Evolutionary conservation across 495 filamentous ascomycete species (phyloP).

Genomic region (Wilcoxina mikolae): DNA sequence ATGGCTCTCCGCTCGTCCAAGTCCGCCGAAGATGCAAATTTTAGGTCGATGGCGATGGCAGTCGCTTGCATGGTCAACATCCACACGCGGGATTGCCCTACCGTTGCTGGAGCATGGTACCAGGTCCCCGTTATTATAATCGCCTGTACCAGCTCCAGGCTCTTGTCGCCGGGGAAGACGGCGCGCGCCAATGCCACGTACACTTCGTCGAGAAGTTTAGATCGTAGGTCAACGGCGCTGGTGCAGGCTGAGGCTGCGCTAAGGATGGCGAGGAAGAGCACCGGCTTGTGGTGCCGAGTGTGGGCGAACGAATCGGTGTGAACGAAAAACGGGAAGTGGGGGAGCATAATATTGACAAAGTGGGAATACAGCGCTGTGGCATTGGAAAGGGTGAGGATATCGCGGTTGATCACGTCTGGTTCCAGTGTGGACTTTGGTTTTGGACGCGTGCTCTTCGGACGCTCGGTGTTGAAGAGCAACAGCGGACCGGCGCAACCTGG

Average conservation of each 20-base stretch:
- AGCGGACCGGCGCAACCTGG: neutral
- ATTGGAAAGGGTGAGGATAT: conserved; percentile 45
- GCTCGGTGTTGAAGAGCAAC: neutral
- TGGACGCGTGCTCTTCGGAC: neutral
- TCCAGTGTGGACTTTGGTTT: neutral
- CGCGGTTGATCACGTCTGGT: conserved; percentile 45
- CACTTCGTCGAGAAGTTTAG: conserved; percentile 10
- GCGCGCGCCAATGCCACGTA: conserved; percentile 2
- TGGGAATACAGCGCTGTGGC: conserved; percentile 52
- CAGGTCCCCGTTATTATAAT: conserved; percentile 51
- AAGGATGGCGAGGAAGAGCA: conserved; percentile 19
- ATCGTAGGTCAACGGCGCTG: conserved; percentile 10
- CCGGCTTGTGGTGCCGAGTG: conserved; percentile 10
- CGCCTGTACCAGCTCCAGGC: conserved; percentile 17
- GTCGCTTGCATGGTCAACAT: conserved; percentile 4
- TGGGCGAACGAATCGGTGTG: neutral
- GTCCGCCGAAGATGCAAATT: neutral
- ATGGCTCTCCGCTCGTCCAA: neutral
- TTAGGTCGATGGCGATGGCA: neutral
- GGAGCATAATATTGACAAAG: conserved; percentile 53
- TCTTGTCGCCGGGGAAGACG: conserved; percentile 16
- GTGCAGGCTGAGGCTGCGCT: conserved; percentile 3
- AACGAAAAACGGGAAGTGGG: conserved; percentile 44
- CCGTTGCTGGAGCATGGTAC: conserved; percentile 56
- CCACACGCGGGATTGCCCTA: neutral